These are phyloP conservation scores for Leccinum boreale DNA, from an alignment of 768 basidiomycete species.

Conservation along the genomic window DNA sequence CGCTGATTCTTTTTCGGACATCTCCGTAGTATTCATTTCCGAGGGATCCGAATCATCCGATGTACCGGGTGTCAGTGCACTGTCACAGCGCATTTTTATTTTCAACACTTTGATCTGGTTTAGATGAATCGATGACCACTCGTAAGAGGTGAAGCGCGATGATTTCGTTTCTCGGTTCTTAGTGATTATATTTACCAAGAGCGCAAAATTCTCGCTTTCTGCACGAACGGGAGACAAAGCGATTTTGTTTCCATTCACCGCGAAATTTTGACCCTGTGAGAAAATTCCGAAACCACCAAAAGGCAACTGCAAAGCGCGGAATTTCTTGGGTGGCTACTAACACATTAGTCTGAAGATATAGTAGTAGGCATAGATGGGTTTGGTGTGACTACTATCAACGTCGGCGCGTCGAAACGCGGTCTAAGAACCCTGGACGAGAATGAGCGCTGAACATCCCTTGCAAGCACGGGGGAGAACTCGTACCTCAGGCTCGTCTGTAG, in stretches of 20 bases:
- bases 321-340: too few species aligned
- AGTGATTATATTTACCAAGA: neutral
- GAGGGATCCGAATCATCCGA: neutral
- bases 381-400: too few species aligned
- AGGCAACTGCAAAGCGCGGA: too few species aligned
- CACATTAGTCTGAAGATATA: too few species aligned
- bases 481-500: constrained; percentile 5
- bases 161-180: neutral
- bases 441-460: neutral
- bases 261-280: too few species aligned
- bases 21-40: neutral
- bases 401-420: too few species aligned
- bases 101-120: neutral
- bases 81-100: neutral
- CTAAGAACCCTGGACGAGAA: too few species aligned
- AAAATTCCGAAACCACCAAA: too few species aligned
- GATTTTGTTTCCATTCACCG: too few species aligned
- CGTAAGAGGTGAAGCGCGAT: too few species aligned
- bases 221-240: too few species aligned
- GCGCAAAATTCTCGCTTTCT: neutral
- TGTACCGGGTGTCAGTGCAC: neutral
- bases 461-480: neutral
- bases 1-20: constrained; percentile 3
- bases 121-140: neutral
- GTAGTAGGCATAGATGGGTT: too few species aligned